Base-by-base conservation (phyloP, 2,329 filamentous ascomycete genomes). In the Colletotrichum lupini region DNA sequence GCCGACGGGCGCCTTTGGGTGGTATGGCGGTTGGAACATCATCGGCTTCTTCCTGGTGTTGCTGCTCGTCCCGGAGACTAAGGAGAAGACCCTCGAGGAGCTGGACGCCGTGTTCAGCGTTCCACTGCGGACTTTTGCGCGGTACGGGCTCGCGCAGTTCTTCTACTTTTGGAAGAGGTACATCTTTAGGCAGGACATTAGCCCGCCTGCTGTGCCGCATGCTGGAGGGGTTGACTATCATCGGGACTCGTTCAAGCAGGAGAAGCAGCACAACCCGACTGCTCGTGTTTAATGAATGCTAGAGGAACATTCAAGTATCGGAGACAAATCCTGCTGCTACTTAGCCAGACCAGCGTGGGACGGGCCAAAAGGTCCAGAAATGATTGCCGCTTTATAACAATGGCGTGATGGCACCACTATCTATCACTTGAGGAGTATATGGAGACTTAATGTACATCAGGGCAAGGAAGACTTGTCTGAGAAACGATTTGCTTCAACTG, bases 21-120 rank as follows among this genome's bases (percentile, higher is more conserved):
- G 84, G 82, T 88, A 88, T 70, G 86, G 84, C 1, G 82, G 77
- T 7, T 87, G 85, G 86, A 88, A 88, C 75, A 76, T 87, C 0
- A 69, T 85, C 4, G 86, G 85, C 7, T 87, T 85, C 76, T 79
- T 86, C 53, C 77, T 83, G 6, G 83, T 86, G 2, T 78, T 84
- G 6, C 76, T 85, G 35, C 83, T 84, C 76, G 84, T 85, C 11
- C 83, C 83, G 28, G 85, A 86, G 77, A 86, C 85, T 19, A 85
- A 85, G 71, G 84, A 83, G 52, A 83, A 82, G 74, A 85, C 84
- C 0, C 77, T 87, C 5, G 85, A 87, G 76, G 85, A 86, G 75
- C 80, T 85, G 7, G 82, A 85, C 9, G 63, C 61, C 14, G 73
- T 75, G 12, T 75, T 75, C 49, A 65, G 60, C 56, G 73, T 75